These are phyloP conservation scores for Trichoderma guizhouense DNA, from an alignment of 2,329 filamentous ascomycete genomes.

Conservation along the genomic window DNA sequence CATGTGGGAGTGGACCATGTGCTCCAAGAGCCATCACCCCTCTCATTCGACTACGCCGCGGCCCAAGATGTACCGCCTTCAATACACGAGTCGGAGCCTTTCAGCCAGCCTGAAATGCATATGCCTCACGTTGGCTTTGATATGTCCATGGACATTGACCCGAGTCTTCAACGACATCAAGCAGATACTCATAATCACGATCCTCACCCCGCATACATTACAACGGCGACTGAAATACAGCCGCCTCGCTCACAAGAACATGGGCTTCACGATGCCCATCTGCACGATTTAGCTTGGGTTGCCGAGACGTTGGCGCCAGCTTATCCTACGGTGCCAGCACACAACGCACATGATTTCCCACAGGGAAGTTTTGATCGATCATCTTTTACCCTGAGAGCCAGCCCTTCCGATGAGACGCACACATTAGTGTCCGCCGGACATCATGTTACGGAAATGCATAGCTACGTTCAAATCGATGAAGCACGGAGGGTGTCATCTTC, in stretches of 20 bases:
- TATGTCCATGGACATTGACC: constrained; percentile 19
- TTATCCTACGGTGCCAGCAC: constrained; percentile 3
- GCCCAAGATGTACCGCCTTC: constrained; percentile 17
- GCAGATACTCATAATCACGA: background rate
- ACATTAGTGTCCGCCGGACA: background rate
- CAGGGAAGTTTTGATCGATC: constrained; percentile 2
- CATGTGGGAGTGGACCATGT: background rate
- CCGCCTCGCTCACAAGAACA: background rate
- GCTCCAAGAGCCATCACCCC: constrained; percentile 11
- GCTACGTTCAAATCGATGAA: background rate
- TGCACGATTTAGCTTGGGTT: constrained; percentile 3
- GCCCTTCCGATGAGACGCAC: background rate
- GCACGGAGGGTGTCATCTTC: background rate
- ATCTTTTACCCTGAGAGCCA: constrained; percentile 1
- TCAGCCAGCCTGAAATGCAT: background rate
- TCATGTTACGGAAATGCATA: background rate
- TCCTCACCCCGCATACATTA: background rate
- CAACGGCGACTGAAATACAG: background rate
- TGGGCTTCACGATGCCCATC: background rate
- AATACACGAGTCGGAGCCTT: background rate
- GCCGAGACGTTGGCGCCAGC: background rate
- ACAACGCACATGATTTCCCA: background rate
- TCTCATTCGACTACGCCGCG: constrained; percentile 26
- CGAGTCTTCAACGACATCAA: constrained; percentile 18
- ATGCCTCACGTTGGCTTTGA: background rate